phyloP scores from a whole-genome alignment of 2,329 filamentous ascomycete genomes.

The Hyphodiscus sp. region DNA sequence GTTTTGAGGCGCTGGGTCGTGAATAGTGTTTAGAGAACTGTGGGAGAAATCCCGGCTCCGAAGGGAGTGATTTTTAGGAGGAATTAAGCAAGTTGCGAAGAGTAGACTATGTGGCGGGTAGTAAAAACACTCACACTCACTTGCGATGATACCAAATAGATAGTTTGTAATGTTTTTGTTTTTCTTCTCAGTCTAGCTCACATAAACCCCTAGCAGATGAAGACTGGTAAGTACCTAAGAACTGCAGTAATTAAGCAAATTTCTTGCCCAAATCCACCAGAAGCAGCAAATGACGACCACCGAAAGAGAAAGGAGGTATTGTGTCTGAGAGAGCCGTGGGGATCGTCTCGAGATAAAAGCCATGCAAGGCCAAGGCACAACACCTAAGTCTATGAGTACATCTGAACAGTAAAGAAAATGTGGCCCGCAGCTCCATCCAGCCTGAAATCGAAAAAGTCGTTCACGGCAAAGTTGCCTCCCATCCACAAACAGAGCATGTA shows the following conservation, averaged over 20 bases:
- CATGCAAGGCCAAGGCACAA: background rate
- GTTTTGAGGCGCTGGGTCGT: no score
- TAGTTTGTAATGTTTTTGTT: conserved; percentile 27
- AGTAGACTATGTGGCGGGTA: no score
- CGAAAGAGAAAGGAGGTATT: background rate
- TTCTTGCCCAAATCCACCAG: conserved; percentile 10
- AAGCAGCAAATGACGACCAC: conserved; percentile 7
- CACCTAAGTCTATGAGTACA: conserved; percentile 3
- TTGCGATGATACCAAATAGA: no score
- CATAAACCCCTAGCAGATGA: background rate
- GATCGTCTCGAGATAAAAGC: background rate
- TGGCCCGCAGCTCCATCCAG: background rate
- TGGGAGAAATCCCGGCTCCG: no score
- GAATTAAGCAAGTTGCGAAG: no score
- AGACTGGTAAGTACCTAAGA: background rate
- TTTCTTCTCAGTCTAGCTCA: conserved; percentile 1
- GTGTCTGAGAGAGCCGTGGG: background rate
- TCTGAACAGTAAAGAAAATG: conserved; percentile 6
- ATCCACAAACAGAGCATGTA: conserved; percentile 14
- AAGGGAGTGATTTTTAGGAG: background rate
- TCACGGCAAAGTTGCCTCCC: conserved; percentile 5
- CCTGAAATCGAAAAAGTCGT: conserved; percentile 17
- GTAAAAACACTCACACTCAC: no score
- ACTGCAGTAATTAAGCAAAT: conserved; percentile 7
- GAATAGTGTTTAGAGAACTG: no score